Base-by-base conservation (phyloP, 495 filamentous ascomycete genomes). In the Trichoderma orchidacearum region DNA sequence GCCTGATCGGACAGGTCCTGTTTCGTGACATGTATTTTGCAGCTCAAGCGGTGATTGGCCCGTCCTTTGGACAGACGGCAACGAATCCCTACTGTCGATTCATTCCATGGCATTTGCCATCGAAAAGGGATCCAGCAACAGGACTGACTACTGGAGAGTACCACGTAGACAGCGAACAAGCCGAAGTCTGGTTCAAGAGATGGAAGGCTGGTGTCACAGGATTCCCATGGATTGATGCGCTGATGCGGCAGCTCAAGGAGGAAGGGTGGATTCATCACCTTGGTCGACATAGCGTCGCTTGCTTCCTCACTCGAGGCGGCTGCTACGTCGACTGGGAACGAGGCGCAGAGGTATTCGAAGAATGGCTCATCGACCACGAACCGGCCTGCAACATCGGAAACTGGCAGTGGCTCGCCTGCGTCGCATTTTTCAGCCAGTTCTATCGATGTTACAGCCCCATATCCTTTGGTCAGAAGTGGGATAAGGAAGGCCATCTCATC, bases 11-110 rank as follows among this genome's bases (percentile, higher is more conserved):
- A 13, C 85, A 89, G 60, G 68, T 87, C 1, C 72, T 86, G 0
- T 89, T 89, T 63, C 72, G 85, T 0, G 85, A 89, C 56, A 89
- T 87, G 85, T 89, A 86, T 68, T 86, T 89, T 57, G 84, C 72
- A 30, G 85, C 85, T 0, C 84, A 89, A 63, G 80, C 84, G 2
- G 71, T 74, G 0, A 68, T 87, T 2, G 84, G 85, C 3, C 70
- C 75, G 51, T 55, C 68, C 0, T 87, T 82, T 59, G 70, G 29
- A 4, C 80, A 80, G 54, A 84, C 80, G 3, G 61, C 75, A 30
- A 75, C 76, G 23, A 89, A 89, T 59, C 60, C 68, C 3, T 66
- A 80, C 57, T 82, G 77, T 38, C 72, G 82, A 25, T 86, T 87
- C 64, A 75, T 89, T 8, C 82, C 84, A 51, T 89, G 85, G 84